phyloP scores from a whole-genome alignment of 768 basidiomycete genomes.

The Podaxis sp. region DNA sequence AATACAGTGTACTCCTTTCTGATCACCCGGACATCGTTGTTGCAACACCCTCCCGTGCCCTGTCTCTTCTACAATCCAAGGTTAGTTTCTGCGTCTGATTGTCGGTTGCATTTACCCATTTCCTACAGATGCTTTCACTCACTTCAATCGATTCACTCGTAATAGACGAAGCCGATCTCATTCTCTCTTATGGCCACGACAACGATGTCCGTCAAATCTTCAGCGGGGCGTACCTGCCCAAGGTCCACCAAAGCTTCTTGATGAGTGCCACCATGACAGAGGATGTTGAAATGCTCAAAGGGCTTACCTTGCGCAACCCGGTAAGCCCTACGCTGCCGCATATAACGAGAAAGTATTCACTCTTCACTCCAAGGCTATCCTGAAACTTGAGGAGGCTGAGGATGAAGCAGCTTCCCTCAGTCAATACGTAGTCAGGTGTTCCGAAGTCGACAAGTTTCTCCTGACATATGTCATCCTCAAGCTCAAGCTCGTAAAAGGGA shows the following conservation, averaged over 20 bases:
- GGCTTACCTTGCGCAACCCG: slow-evolving; percentile 80
- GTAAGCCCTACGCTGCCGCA: slow-evolving; percentile 41
- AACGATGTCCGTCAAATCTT: slow-evolving; percentile 78
- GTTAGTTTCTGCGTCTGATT: not conserved
- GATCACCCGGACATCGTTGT: slow-evolving; percentile 37
- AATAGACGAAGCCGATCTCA: slow-evolving; percentile 96
- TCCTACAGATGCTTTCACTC: slow-evolving; percentile 43
- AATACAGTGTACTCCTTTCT: slow-evolving; percentile 30
- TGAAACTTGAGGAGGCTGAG: slow-evolving; percentile 85
- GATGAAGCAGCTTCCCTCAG: slow-evolving; percentile 77
- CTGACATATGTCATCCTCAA: slow-evolving; percentile 95
- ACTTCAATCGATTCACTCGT: slow-evolving; percentile 76
- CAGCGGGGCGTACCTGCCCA: slow-evolving; percentile 66
- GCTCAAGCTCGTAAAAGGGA: slow-evolving; percentile 91
- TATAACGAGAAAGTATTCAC: not conserved
- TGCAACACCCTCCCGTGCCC: slow-evolving; percentile 33
- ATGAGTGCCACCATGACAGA: slow-evolving; percentile 99
- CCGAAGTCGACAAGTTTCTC: slow-evolving; percentile 96
- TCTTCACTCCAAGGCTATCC: slow-evolving; percentile 45
- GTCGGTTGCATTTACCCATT: not conserved
- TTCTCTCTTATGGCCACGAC: slow-evolving; percentile 95
- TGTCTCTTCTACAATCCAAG: slow-evolving; percentile 31
- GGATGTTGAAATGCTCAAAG: slow-evolving; percentile 89
- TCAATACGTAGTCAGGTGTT: slow-evolving; percentile 82
- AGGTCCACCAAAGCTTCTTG: slow-evolving; percentile 85